Evolutionary conservation across 495 filamentous ascomycete species (phyloP).

Genomic region (Elasticomyces elasticus): DNA sequence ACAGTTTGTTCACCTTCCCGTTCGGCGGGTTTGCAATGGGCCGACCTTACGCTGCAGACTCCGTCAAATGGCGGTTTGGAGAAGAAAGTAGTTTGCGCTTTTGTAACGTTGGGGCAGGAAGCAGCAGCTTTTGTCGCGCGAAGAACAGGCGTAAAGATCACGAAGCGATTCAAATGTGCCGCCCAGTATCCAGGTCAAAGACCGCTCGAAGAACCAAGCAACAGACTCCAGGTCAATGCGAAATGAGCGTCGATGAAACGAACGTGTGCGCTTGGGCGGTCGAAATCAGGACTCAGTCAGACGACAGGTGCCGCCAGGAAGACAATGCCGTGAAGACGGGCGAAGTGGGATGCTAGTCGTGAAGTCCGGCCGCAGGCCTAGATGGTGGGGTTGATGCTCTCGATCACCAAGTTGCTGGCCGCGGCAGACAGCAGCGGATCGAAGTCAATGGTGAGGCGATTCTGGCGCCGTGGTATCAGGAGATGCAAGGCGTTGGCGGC

Average conservation of each 20-base stretch:
- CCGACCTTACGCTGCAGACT: too few species aligned
- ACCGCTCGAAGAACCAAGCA: background rate
- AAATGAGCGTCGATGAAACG: slow-evolving; percentile 2
- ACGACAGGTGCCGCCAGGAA: background rate
- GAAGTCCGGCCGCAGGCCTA: too few species aligned
- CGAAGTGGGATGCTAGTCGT: slow-evolving; percentile 5
- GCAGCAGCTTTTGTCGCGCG: background rate
- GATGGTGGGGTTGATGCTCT: too few species aligned
- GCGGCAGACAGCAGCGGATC: too few species aligned
- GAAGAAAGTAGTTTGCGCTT: background rate
- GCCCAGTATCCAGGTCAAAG: background rate
- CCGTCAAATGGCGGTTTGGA: too few species aligned
- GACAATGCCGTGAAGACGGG: slow-evolving; percentile 2
- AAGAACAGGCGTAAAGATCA: background rate
- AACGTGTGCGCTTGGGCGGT: slow-evolving; percentile 6
- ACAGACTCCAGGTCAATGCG: slow-evolving; percentile 5
- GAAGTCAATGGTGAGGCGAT: too few species aligned
- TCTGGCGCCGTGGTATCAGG: slow-evolving; percentile 1
- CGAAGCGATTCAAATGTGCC: slow-evolving; percentile 3
- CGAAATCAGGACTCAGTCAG: slow-evolving; percentile 8
- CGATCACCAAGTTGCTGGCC: too few species aligned
- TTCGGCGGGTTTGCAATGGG: too few species aligned
- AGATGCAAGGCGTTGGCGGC: slow-evolving; percentile 14
- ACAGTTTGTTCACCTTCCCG: background rate
- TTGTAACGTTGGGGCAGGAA: background rate